Evolutionary conservation across 345 rosid species (phyloP), one percentile per base, ranked within the genome.

Genomic region (Rubroshorea leprosula): DNA sequence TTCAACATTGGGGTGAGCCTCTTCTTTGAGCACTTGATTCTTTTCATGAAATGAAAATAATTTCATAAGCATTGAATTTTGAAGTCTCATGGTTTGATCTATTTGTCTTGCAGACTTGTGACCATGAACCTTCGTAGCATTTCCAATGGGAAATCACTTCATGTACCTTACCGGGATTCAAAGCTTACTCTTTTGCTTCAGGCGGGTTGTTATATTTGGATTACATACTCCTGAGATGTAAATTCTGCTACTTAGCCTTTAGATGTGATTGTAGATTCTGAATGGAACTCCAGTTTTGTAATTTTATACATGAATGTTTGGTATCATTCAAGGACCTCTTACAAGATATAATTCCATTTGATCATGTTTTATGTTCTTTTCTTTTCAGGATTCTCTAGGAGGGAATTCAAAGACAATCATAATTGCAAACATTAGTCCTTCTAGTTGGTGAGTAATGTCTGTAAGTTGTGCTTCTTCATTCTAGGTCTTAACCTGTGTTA

Each of bases 131-230:
- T 94, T 50, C 92, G 90, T 47, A 89, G 83, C 70, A 61, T 90
- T 65, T 94, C 99, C 57, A 90, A 87, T 74, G 99, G 99, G 58
- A 94, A 85, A 79, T 74, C 99, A 5, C 92, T 72, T 22, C 99
- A 94, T 73, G 97, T 94, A 62, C 99, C 99, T 57, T 94, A 94
- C 45, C 76, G 99, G 65, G 99, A 94, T 71, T 94, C 99, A 23
- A 94, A 90, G 79, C 97, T 94, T 60, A 94, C 99, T 11, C 90
- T 94, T 77, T 78, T 90, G 75, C 99, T 94, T 72, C 99, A 94
- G 96, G 99, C 83, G 76, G 41, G 41, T 35, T n/a, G n/a, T n/a
- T n/a, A n/a, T n/a, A n/a, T n/a, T n/a, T n/a, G n/a, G n/a, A n/a
- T n/a, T n/a, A n/a, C n/a, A n/a, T n/a, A n/a, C n/a, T n/a, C n/a